Evolutionary conservation across 2,329 filamentous ascomycete species (phyloP).

Genomic region (Hirsutella minnesotensis): DNA sequence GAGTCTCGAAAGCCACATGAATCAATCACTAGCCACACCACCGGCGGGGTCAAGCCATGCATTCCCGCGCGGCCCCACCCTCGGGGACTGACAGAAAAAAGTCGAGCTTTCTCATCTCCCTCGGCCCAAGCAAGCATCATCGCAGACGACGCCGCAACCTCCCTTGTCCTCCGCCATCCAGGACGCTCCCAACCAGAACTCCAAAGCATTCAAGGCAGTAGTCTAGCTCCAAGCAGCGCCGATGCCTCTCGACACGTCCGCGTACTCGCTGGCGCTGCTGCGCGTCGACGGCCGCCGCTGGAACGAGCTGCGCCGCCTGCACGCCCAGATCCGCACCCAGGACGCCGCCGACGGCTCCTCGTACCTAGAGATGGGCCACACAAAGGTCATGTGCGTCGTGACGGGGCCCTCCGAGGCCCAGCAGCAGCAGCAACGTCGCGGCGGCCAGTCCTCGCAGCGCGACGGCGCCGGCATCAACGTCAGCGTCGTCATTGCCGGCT

Average conservation of each 20-base stretch:
- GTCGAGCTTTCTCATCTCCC: too few species aligned
- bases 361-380: conserved; percentile 95
- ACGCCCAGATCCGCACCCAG: conserved; percentile 85
- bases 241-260: conserved; percentile 93
- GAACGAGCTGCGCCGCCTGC: conserved; percentile 88
- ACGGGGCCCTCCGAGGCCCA: conserved; percentile 66
- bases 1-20: too few species aligned
- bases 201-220: too few species aligned
- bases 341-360: conserved; percentile 85
- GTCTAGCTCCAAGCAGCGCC: too few species aligned
- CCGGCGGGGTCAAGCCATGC: too few species aligned
- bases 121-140: too few species aligned
- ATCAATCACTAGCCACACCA: too few species aligned
- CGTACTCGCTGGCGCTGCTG: conserved; percentile 76
- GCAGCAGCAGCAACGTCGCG: conserved; percentile 23
- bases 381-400: conserved; percentile 89
- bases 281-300: conserved; percentile 79
- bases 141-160: too few species aligned
- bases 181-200: background rate
- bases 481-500: conserved; percentile 75
- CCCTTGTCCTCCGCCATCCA: too few species aligned
- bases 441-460: conserved; percentile 29
- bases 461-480: conserved; percentile 54
- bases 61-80: too few species aligned
- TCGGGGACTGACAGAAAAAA: too few species aligned